A percentile compares a stretch with the other conserved stretches of the same genome.
phyloP scores from a whole-genome alignment of 2,329 filamentous ascomycete genomes.

The Alternaria burnsii region DNA sequence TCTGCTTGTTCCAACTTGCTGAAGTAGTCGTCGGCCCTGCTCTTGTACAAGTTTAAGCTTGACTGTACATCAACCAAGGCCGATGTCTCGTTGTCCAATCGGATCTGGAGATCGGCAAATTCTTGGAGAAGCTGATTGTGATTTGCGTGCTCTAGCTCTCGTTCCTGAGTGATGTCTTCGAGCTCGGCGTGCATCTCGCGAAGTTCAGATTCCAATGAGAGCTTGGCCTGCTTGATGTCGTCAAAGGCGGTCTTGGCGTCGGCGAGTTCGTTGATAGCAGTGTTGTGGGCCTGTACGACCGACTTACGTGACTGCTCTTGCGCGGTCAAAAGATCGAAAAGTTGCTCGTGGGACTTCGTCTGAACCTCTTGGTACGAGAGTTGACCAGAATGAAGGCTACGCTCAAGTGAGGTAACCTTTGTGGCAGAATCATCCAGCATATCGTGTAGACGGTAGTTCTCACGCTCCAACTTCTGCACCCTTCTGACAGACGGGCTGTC shows the following conservation, averaged over 20 bases:
- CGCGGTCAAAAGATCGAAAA: constrained; percentile 89
- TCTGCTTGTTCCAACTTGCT: constrained; percentile 96
- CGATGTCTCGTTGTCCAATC: constrained; percentile 86
- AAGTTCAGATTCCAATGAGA: constrained; percentile 82
- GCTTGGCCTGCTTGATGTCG: constrained; percentile 81
- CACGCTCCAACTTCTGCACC: constrained; percentile 89
- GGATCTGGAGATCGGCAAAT: constrained; percentile 91
- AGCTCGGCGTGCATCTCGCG: constrained; percentile 85
- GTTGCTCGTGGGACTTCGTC: constrained; percentile 91
- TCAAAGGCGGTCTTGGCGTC: constrained; percentile 90
- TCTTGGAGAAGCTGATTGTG: constrained; percentile 89
- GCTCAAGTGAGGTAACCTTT: constrained; percentile 89
- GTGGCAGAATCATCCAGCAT: constrained; percentile 93
- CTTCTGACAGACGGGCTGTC: constrained; percentile 81
- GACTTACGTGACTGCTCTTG: constrained; percentile 89
- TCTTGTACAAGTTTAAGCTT: constrained; percentile 88
- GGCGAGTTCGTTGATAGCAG: constrained; percentile 82
- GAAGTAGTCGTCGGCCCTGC: constrained; percentile 93
- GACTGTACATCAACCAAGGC: constrained; percentile 84
- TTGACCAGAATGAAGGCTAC: constrained; percentile 85
- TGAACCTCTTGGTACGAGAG: constrained; percentile 90
- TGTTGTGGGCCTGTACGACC: constrained; percentile 84
- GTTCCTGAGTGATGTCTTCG: constrained; percentile 77
- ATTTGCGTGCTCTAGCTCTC: constrained; percentile 88
- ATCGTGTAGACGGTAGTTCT: constrained; percentile 89